Evolutionary conservation across 768 basidiomycete species (phyloP).

Genomic region (Nevesoporus exiguus): DNA sequence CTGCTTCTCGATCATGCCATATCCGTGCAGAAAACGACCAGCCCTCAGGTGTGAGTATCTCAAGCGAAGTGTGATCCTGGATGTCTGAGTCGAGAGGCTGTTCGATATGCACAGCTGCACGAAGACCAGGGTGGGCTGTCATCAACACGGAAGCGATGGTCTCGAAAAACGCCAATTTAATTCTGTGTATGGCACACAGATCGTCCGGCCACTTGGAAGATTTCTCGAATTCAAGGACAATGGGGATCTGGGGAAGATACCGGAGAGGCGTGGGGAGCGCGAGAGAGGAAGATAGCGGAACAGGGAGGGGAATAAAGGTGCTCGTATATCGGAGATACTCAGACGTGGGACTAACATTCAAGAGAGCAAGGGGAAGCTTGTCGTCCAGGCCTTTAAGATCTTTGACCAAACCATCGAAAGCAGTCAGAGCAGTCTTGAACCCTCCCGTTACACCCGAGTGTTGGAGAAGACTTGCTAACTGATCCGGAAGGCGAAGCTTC

Average conservation of each 20-base stretch:
- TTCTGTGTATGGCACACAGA: constrained; percentile 84
- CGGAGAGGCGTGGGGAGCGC: constrained; percentile 57
- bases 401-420: constrained; percentile 78
- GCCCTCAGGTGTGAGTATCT: constrained; percentile 75
- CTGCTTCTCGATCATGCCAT: constrained; percentile 83
- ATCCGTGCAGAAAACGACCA: constrained; percentile 85
- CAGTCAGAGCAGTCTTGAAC: constrained; percentile 69
- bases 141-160: constrained; percentile 67
- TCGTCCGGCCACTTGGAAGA: constrained; percentile 96
- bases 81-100: constrained; percentile 51
- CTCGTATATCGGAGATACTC: constrained; percentile 80
- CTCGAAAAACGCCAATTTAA: constrained; percentile 91
- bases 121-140: constrained; percentile 46
- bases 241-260: constrained; percentile 65
- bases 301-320: constrained; percentile 74
- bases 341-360: constrained; percentile 72
- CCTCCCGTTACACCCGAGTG: constrained; percentile 42
- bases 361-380: constrained; percentile 70
- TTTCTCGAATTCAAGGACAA: constrained; percentile 87
- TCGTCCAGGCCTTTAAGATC: constrained; percentile 70
- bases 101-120: constrained; percentile 57
- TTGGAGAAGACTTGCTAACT: constrained; percentile 41
- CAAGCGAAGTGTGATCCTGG: constrained; percentile 67
- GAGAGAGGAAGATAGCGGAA: constrained; percentile 50
- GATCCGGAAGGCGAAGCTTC: constrained; percentile 55